Evolutionary conservation across 345 rosid species (phyloP).

Genomic region (Theobroma cacao): DNA sequence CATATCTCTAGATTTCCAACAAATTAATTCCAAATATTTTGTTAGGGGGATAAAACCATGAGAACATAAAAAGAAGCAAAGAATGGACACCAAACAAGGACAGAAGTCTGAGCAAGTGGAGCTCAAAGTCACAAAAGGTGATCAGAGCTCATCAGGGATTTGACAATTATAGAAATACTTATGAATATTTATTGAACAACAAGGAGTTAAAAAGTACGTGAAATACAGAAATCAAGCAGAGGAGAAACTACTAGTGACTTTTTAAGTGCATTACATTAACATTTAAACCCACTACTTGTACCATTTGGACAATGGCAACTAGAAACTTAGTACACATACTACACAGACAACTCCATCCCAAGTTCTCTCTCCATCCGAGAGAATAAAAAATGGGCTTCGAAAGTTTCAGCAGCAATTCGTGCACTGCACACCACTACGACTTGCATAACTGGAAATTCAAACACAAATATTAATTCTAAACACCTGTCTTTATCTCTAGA

Average conservation of each 20-base stretch:
- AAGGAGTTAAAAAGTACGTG: neutral
- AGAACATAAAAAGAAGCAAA: neutral
- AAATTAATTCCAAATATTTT: neutral
- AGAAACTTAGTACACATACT: constrained; percentile 7
- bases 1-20: neutral
- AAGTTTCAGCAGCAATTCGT: neutral
- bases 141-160: neutral
- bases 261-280: constrained; percentile 12
- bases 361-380: neutral
- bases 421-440: neutral
- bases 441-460: constrained; percentile 6
- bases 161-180: neutral
- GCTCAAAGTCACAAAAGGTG: neutral
- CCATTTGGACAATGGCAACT: constrained; percentile 17
- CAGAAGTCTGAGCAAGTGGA: neutral
- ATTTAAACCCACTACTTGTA: constrained; percentile 3
- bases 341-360: neutral
- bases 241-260: neutral
- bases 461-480: neutral
- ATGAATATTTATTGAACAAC: neutral
- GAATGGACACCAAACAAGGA: neutral
- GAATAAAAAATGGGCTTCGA: neutral
- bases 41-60: neutral
- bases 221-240: constrained; percentile 8
- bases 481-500: constrained; percentile 1